A percentile compares a stretch with the other conserved stretches of the same genome.
Evolutionary conservation across 176 grass and related monocot genomes (phyloP).

Genomic region (Oropetium thomaeum): DNA sequence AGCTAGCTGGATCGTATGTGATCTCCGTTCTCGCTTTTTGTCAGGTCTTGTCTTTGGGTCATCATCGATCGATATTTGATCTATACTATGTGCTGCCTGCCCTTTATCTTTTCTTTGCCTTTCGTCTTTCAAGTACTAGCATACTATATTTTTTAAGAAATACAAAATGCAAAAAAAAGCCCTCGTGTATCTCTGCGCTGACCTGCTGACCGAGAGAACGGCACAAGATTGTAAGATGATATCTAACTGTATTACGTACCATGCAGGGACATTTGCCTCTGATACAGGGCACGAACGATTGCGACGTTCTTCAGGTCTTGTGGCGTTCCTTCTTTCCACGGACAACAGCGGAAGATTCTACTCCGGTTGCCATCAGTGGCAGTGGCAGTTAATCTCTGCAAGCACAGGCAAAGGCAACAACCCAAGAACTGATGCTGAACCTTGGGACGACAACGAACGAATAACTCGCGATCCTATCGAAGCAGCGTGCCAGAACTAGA

Average conservation of each 20-base stretch:
- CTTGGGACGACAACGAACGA: too few relatives aligned
- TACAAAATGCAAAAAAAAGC: background rate
- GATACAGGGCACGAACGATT: background rate
- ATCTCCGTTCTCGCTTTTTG: background rate
- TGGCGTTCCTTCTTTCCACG: background rate
- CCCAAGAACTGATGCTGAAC: background rate
- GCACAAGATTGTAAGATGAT: background rate
- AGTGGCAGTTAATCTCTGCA: background rate
- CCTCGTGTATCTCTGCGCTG: conserved; percentile 1
- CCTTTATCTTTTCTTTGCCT: background rate
- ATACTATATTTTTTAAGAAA: background rate
- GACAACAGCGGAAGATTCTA: background rate
- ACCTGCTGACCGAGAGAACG: background rate
- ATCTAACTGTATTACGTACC: too few relatives aligned
- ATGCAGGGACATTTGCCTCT: background rate
- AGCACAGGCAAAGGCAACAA: background rate
- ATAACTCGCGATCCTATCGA: background rate
- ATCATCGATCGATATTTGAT: too few relatives aligned
- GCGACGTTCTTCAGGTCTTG: conserved; percentile 1
- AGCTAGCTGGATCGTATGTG: conserved; percentile 10
- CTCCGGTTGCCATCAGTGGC: background rate
- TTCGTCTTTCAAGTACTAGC: too few relatives aligned
- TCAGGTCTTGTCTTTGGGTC: background rate
- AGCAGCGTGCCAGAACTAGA: background rate
- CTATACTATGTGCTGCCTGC: background rate